Evolutionary conservation across 306 rosid species (phyloP).

Genomic region (Senna tora): DNA sequence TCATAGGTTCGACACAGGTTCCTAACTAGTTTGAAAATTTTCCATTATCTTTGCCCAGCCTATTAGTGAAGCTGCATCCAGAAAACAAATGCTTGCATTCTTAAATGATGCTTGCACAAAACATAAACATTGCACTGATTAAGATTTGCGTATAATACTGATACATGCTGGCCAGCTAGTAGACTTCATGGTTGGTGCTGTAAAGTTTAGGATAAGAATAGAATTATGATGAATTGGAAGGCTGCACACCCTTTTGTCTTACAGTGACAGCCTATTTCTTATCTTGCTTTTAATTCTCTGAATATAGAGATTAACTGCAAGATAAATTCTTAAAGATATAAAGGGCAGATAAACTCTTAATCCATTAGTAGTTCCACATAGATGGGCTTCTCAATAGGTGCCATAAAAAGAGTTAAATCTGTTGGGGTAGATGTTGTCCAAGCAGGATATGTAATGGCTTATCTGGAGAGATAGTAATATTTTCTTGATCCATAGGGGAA

Average conservation of each 20-base stretch:
- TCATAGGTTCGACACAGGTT: too few species aligned
- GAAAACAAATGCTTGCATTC: neutral
- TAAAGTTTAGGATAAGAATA: too few species aligned
- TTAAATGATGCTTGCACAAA: neutral
- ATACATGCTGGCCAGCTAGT: conserved; percentile 19
- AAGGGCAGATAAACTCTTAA: too few species aligned
- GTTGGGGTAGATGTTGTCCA: neutral
- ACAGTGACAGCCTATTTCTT: too few species aligned
- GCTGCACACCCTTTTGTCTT: too few species aligned
- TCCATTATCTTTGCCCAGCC: neutral
- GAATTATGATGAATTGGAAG: too few species aligned
- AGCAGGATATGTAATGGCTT: conserved; percentile 14
- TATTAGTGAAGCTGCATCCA: neutral
- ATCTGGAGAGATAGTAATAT: conserved; percentile 17
- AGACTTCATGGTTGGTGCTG: neutral
- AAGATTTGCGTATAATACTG: neutral
- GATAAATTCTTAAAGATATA: too few species aligned
- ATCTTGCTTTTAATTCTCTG: too few species aligned
- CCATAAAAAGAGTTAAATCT: conserved; percentile 3
- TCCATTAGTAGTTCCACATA: too few species aligned
- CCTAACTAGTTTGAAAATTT: neutral
- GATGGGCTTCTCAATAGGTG: too few species aligned
- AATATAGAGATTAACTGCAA: too few species aligned
- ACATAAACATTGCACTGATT: neutral
- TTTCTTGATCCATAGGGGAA: conserved; percentile 19